Evolutionary conservation across 1,284 basidiomycete species (phyloP).

Genomic region (Ceratobasidium sp.): DNA sequence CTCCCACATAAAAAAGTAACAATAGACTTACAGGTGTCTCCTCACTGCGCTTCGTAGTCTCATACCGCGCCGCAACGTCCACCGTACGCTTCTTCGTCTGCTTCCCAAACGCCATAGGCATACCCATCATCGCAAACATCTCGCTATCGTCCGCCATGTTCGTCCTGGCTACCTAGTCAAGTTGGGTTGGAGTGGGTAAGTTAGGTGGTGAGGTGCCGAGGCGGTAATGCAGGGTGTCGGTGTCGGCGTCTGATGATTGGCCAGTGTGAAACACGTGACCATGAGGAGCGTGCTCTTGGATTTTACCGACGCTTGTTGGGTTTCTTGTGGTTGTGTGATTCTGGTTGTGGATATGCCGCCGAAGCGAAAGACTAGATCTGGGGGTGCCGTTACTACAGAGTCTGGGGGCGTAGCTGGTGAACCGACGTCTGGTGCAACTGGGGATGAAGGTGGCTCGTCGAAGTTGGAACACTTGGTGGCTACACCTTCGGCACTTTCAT

Average conservation of each 20-base stretch:
- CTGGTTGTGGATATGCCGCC: conserved; percentile 24
- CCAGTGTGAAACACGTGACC: conserved; percentile 11
- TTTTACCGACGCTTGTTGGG: not conserved
- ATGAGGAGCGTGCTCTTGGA: conserved; percentile 22
- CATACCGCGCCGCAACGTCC: conserved; percentile 71
- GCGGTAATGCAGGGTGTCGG: not conserved
- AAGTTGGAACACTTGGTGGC: not conserved
- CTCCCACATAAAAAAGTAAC: no score
- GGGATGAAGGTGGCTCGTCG: not conserved
- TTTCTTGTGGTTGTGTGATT: conserved; percentile 24
- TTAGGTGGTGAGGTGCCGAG: not conserved
- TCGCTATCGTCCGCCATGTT: conserved; percentile 62
- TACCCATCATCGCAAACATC: conserved; percentile 78
- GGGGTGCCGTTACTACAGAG: not conserved
- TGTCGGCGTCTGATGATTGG: not conserved
- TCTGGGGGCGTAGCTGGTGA: not conserved
- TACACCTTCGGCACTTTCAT: not conserved
- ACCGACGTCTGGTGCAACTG: not conserved
- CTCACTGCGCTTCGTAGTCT: conserved; percentile 71
- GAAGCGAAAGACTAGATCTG: conserved; percentile 12
- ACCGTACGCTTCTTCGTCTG: conserved; percentile 66
- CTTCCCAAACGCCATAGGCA: conserved; percentile 75
- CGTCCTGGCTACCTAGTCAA: not conserved
- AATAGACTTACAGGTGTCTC: conserved; percentile 56
- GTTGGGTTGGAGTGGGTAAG: not conserved